A percentile compares a stretch with the other conserved stretches of the same genome.
Evolutionary conservation across 768 basidiomycete genomes (phyloP).

Genomic region (Mycena capillaripes): DNA sequence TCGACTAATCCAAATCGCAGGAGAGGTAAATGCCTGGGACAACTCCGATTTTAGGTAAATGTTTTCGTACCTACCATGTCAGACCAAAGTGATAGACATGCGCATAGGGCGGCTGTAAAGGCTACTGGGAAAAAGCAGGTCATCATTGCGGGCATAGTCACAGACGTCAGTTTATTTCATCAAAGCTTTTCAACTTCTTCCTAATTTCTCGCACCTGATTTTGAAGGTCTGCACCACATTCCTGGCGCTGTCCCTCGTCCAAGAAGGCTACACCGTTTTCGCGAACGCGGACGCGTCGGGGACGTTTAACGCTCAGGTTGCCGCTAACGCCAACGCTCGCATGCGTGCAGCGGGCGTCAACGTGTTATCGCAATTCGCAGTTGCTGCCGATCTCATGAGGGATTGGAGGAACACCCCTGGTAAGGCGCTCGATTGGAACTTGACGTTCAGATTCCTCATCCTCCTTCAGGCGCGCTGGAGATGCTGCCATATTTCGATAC

Average conservation of each 20-base stretch:
- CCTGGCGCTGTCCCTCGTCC: conserved; percentile 59
- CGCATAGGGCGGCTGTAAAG: conserved; percentile 51
- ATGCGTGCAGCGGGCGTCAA: no score
- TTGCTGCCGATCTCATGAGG: no score
- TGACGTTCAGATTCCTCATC: no score
- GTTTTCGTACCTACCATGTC: no score
- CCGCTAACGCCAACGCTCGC: no score
- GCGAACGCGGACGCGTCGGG: conserved; percentile 48
- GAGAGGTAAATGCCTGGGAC: conserved; percentile 68
- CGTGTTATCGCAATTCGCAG: no score
- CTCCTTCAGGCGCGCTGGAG: no score
- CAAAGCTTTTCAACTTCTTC: not conserved
- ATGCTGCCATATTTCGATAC: no score
- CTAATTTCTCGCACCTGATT: not conserved
- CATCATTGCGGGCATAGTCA: conserved; percentile 63
- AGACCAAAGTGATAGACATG: not conserved
- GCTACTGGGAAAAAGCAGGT: conserved; percentile 65
- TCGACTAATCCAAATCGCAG: not conserved
- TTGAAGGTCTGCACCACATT: conserved; percentile 63
- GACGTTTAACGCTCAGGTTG: no score
- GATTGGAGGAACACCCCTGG: no score
- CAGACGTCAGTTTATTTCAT: conserved; percentile 53
- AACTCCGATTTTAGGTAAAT: conserved; percentile 58
- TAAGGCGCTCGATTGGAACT: no score
- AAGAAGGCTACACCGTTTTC: conserved; percentile 63